These are phyloP conservation scores for Botrytis fragariae DNA, from an alignment of 2,329 filamentous ascomycete genomes.

Conservation along the genomic window DNA sequence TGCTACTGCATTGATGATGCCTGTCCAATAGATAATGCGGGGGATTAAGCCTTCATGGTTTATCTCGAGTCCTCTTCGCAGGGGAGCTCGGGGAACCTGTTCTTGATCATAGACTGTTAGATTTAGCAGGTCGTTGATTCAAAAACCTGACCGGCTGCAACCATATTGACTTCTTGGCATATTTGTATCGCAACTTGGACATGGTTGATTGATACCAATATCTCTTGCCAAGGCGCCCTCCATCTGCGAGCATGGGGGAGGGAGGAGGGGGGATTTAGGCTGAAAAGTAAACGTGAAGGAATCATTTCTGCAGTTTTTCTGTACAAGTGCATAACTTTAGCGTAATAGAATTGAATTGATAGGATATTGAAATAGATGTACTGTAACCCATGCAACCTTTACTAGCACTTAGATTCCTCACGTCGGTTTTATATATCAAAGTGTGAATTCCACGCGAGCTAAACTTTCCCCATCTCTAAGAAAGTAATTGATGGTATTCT, in stretches of 20 bases:
- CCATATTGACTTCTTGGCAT: background rate
- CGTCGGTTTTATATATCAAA: background rate
- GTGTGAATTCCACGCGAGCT: background rate
- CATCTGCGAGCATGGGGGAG: background rate
- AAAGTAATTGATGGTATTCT: background rate
- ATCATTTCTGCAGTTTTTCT: background rate
- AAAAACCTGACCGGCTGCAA: background rate
- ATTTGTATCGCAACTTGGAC: background rate
- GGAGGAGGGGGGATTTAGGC: background rate
- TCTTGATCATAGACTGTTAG: background rate
- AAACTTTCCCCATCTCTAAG: background rate
- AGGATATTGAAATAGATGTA: background rate
- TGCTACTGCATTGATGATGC: background rate
- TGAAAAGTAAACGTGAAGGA: background rate
- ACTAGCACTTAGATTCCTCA: background rate
- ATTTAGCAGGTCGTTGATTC: constrained; percentile 12
- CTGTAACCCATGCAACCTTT: background rate
- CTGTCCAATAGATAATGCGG: constrained; percentile 2
- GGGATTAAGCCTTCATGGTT: background rate
- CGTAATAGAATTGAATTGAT: background rate
- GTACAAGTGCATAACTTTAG: background rate
- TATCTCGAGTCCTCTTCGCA: background rate
- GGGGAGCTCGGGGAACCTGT: background rate
- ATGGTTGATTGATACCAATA: background rate
- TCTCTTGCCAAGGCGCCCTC: background rate